Conservation (phyloP, 2,329 filamentous ascomycete genomes). For the Stagonosporopsis rhizophila region DNA sequence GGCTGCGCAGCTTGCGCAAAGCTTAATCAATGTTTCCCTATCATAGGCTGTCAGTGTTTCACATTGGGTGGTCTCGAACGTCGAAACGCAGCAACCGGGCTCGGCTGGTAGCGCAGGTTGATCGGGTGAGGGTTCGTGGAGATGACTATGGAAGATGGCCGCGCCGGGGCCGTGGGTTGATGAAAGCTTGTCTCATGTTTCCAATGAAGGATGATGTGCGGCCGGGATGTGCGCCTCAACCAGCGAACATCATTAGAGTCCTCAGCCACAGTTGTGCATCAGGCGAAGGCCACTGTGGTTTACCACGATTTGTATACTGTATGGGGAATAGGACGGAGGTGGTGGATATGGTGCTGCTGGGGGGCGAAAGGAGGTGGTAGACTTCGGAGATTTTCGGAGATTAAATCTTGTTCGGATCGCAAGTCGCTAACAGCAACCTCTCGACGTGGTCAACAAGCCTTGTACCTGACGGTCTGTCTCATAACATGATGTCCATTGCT, state of each 20-base stretch:
- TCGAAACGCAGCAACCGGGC: not conserved
- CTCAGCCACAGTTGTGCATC: not conserved
- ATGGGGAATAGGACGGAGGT: not conserved
- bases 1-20: slow-evolving; percentile 4
- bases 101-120: not conserved
- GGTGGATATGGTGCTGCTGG: not conserved
- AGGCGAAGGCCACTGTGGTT: not conserved
- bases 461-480: not conserved
- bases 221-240: not conserved
- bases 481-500: no score
- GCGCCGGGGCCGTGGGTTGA: slow-evolving; percentile 10
- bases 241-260: not conserved
- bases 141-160: slow-evolving; percentile 4
- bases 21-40: not conserved
- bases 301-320: not conserved
- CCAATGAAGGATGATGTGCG: slow-evolving; percentile 17
- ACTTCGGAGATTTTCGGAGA: not conserved
- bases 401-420: not conserved
- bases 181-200: slow-evolving; percentile 22
- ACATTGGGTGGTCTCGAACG: slow-evolving; percentile 3
- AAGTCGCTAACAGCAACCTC: no score
- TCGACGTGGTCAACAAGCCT: not conserved
- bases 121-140: not conserved
- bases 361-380: not conserved
- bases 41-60: not conserved